A percentile compares a stretch with the other conserved stretches of the same genome.
phyloP scores from a whole-genome alignment of 2,329 filamentous ascomycete species.

The Talaromyces sp. region DNA sequence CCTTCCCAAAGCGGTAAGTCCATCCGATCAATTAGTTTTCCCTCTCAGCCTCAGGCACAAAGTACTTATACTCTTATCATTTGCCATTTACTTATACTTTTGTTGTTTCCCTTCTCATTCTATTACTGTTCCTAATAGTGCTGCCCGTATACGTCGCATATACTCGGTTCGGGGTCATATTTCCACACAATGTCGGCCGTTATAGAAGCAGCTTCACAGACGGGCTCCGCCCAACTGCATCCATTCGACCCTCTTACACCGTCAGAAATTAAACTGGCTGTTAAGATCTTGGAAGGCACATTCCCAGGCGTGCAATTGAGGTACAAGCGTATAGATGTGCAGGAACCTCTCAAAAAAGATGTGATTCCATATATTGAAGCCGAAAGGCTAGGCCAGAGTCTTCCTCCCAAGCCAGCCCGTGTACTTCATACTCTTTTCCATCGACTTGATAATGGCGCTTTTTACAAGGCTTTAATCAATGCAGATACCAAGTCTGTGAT shows the following conservation, averaged over 20 bases:
- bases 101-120: not conserved
- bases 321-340: slow-evolving; percentile 66
- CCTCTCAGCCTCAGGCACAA: slow-evolving; percentile 2
- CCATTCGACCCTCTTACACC: slow-evolving; percentile 42
- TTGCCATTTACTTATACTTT: not conserved
- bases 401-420: slow-evolving; percentile 51
- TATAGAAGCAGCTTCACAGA: slow-evolving; percentile 11
- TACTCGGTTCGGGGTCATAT: not conserved
- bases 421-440: slow-evolving; percentile 54
- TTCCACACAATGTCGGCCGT: slow-evolving; percentile 4
- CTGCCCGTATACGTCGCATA: not conserved
- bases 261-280: slow-evolving; percentile 40
- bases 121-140: no score
- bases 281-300: slow-evolving; percentile 35
- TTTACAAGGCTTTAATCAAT: slow-evolving; percentile 41
- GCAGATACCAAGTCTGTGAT: slow-evolving; percentile 36
- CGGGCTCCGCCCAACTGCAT: slow-evolving; percentile 29
- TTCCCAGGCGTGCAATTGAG: slow-evolving; percentile 38
- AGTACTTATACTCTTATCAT: not conserved
- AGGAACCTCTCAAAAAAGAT: slow-evolving; percentile 61
- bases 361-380: slow-evolving; percentile 61
- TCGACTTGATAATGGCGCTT: slow-evolving; percentile 42
- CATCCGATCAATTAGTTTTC: not conserved
- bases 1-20: slow-evolving; percentile 17
- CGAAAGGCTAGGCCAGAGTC: slow-evolving; percentile 52